Evolutionary conservation across 2,329 filamentous ascomycete genomes (phyloP).

Genomic region (Malbranchea cinnamomea): DNA sequence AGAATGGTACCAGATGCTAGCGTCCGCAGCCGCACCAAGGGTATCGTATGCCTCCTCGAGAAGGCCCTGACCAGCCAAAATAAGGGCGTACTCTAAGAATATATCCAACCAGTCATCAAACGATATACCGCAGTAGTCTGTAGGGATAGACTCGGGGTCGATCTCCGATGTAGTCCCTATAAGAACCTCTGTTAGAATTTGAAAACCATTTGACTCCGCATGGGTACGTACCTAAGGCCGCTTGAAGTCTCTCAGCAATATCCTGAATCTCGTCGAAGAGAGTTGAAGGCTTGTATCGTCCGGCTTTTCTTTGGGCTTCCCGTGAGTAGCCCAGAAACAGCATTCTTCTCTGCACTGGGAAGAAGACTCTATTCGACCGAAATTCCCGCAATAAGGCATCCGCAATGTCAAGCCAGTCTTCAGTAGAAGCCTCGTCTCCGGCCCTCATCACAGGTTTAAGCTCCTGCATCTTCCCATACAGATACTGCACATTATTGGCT

Average conservation of each 20-base stretch:
- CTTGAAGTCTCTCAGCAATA: slow-evolving; percentile 30
- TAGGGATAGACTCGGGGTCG: slow-evolving; percentile 23
- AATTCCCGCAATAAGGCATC: slow-evolving; percentile 46
- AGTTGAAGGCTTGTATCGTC: slow-evolving; percentile 20
- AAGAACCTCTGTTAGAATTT: not conserved
- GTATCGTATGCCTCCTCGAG: slow-evolving; percentile 62
- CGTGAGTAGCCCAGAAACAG: slow-evolving; percentile 35
- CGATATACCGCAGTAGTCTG: slow-evolving; percentile 57
- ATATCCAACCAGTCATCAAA: slow-evolving; percentile 81
- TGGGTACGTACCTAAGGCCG: slow-evolving; percentile 23
- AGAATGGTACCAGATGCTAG: slow-evolving; percentile 66
- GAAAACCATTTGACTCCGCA: not conserved
- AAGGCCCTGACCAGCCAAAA: slow-evolving; percentile 53
- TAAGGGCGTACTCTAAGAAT: slow-evolving; percentile 74
- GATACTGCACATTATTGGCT: slow-evolving; percentile 27
- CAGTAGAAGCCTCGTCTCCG: slow-evolving; percentile 35
- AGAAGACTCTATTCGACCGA: slow-evolving; percentile 44
- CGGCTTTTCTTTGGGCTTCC: slow-evolving; percentile 24
- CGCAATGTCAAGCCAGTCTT: slow-evolving; percentile 45
- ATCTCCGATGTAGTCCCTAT: slow-evolving; percentile 7
- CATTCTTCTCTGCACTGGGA: slow-evolving; percentile 37
- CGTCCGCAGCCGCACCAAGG: slow-evolving; percentile 62
- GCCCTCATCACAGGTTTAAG: slow-evolving; percentile 33
- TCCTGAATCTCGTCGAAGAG: slow-evolving; percentile 29
- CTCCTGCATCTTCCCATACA: slow-evolving; percentile 33